Conservation (phyloP, 306 rosid species). For the Biancaea sappan region DNA sequence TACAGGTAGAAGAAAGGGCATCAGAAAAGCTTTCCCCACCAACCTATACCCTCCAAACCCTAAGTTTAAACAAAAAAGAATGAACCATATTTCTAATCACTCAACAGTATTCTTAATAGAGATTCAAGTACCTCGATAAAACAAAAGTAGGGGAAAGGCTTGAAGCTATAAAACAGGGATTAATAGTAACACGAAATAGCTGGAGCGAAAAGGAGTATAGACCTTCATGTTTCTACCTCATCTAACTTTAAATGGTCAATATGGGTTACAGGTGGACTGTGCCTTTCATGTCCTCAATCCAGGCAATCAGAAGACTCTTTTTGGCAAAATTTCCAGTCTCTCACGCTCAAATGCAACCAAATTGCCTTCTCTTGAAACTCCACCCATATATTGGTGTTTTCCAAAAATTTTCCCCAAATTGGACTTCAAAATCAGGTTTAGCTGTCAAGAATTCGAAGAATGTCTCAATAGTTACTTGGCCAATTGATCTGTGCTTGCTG, state of each 20-base stretch:
- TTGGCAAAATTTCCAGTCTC: conserved; percentile 54
- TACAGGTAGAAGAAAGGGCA: conserved; percentile 71
- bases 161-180: conserved; percentile 44
- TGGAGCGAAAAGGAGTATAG: conserved; percentile 49
- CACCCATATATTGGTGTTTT: conserved; percentile 60
- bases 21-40: conserved; percentile 61
- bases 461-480: conserved; percentile 84
- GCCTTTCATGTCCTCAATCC: conserved; percentile 78
- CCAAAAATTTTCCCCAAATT: conserved; percentile 45
- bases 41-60: conserved; percentile 82
- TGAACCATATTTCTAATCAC: conserved; percentile 69
- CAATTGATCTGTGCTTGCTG: conserved; percentile 93
- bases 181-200: conserved; percentile 56
- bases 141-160: conserved; percentile 43
- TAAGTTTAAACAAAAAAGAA: conserved; percentile 64
- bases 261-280: conserved; percentile 75
- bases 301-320: conserved; percentile 73
- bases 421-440: conserved; percentile 47
- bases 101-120: conserved; percentile 55
- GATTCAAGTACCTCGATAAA: conserved; percentile 50
- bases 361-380: conserved; percentile 51
- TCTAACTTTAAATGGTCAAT: conserved; percentile 77
- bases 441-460: conserved; percentile 39
- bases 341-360: conserved; percentile 57
- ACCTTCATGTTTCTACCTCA: conserved; percentile 63